A percentile compares a stretch with the other conserved stretches of the same genome.
These are phyloP conservation scores for Protostelium mycophagum DNA, from an alignment of 78 protist species.

Conservation along the genomic window DNA sequence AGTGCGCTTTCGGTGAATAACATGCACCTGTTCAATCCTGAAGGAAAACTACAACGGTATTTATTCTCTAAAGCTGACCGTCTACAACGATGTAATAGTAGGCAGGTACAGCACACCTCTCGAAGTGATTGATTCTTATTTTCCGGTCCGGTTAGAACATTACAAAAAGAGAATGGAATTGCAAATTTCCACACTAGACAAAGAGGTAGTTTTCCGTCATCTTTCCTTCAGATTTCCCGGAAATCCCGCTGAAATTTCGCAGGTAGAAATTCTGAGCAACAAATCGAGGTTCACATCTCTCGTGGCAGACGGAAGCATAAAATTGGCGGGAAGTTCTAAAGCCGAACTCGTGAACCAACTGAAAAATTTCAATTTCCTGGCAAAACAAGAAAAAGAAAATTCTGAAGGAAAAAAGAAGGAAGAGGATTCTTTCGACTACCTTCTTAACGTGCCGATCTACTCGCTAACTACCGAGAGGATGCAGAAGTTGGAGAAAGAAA, in stretches of 20 bases:
- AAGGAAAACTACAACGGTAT: conserved; percentile 12
- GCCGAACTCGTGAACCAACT: conserved; percentile 19
- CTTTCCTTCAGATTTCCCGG: neutral
- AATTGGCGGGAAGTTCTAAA: conserved; percentile 20
- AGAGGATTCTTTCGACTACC: conserved; percentile 24
- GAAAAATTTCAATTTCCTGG: neutral
- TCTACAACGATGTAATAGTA: neutral
- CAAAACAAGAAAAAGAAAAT: neutral
- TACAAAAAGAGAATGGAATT: conserved; percentile 25
- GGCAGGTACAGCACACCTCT: neutral
- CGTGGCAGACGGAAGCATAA: neutral
- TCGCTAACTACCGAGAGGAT: conserved; percentile 51
- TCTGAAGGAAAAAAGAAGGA: neutral
- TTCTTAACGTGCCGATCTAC: conserved; percentile 33
- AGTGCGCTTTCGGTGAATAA: conserved; percentile 3
- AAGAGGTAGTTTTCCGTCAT: conserved; percentile 3
- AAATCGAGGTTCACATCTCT: neutral
- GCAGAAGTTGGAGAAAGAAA: neutral
- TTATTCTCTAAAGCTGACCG: neutral
- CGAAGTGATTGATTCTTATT: conserved; percentile 20
- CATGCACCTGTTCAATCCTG: conserved; percentile 35
- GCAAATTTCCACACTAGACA: neutral
- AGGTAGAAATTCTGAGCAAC: conserved; percentile 2
- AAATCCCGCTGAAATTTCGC: neutral
- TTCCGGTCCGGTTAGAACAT: conserved; percentile 19